phyloP scores from a whole-genome alignment of 2,329 filamentous ascomycete species.

The Fusarium algeriense region DNA sequence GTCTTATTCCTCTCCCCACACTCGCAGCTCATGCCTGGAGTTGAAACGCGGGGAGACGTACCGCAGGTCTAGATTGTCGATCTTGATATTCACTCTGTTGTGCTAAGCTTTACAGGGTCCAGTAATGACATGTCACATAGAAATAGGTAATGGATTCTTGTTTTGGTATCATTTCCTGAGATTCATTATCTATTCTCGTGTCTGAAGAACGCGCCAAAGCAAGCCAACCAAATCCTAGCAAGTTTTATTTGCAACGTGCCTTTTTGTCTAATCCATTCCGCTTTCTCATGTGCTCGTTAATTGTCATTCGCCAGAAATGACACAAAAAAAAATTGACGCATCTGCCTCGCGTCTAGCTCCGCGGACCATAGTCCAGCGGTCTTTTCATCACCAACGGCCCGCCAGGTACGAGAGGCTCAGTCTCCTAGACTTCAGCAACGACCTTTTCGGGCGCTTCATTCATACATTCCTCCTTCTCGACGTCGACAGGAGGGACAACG shows the following conservation, averaged over 20 bases:
- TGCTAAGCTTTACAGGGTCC: background rate
- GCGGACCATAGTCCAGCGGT: background rate
- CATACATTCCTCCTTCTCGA: constrained; percentile 60
- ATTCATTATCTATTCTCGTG: constrained; percentile 5
- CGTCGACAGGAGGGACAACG: constrained; percentile 57
- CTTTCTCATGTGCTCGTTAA: background rate
- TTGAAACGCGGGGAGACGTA: constrained; percentile 16
- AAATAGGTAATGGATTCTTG: background rate
- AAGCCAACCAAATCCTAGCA: constrained; percentile 5
- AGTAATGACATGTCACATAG: constrained; percentile 1
- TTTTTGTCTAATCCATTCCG: constrained; percentile 20
- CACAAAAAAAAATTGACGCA: background rate
- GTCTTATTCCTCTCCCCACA: constrained; percentile 44
- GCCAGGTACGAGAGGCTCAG: constrained; percentile 12
- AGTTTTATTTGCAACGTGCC: background rate
- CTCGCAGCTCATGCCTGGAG: constrained; percentile 19
- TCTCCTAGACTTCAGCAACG: constrained; percentile 32
- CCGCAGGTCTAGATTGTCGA: background rate
- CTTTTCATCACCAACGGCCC: constrained; percentile 6
- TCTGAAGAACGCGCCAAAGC: background rate
- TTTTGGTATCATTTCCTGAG: constrained; percentile 8
- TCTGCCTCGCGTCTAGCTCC: background rate
- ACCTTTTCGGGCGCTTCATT: constrained; percentile 44
- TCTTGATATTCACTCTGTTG: constrained; percentile 10
- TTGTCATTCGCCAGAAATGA: constrained; percentile 8